These are phyloP conservation scores for Camellia granthamiana DNA, from an alignment of 148 eudicot genomes.

Conservation along the genomic window DNA sequence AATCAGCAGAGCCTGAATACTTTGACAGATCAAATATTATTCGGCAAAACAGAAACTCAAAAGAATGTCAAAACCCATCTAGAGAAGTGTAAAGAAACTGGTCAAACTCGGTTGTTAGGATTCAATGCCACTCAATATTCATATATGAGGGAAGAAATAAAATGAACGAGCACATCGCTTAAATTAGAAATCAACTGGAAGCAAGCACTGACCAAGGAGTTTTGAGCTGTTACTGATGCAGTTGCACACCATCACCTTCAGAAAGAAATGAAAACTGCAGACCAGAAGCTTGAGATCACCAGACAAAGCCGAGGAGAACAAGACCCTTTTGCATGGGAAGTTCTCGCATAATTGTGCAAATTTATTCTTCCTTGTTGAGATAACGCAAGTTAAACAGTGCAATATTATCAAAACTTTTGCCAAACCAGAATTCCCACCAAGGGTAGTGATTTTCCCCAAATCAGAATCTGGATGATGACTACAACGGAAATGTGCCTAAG, in stretches of 20 bases:
- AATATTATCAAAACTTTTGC: background rate
- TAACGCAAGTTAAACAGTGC: background rate
- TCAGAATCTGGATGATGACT: slow-evolving; percentile 2
- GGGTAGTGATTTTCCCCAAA: background rate
- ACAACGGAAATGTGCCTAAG: slow-evolving; percentile 70
- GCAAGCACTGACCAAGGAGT: background rate
- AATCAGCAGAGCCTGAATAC: background rate
- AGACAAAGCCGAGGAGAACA: background rate
- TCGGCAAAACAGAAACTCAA: background rate
- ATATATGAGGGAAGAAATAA: background rate
- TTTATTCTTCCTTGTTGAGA: background rate
- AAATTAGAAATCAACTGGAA: background rate
- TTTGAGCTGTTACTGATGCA: background rate
- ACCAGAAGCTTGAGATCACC: background rate
- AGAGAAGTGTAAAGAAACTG: background rate
- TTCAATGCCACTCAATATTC: background rate
- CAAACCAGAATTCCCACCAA: background rate
- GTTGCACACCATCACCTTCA: background rate
- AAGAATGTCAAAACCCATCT: background rate
- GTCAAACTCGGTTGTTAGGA: background rate
- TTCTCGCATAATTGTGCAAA: background rate
- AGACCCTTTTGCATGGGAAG: too few relatives aligned
- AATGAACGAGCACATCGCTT: background rate
- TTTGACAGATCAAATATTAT: background rate
- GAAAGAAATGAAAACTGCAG: slow-evolving; percentile 3